Conservation (phyloP, 2,329 filamentous ascomycete species). For the Malbranchea zuffiana region DNA sequence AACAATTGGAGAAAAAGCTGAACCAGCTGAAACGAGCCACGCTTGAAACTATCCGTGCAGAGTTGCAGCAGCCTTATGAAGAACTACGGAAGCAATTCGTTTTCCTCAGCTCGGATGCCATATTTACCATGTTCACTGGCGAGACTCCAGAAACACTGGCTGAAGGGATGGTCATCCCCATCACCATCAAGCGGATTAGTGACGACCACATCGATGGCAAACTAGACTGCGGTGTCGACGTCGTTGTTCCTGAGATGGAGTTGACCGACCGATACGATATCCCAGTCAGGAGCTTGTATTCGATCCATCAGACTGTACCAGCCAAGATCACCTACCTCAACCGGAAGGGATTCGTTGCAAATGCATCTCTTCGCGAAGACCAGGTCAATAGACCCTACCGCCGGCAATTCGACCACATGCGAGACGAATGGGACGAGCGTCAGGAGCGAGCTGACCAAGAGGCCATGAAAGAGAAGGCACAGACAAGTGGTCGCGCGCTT, state of each 20-base stretch:
- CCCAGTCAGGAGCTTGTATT: slow-evolving; percentile 62
- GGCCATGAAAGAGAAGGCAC: slow-evolving; percentile 73
- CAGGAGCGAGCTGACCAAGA: slow-evolving; percentile 76
- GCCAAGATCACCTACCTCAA: slow-evolving; percentile 83
- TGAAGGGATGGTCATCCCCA: slow-evolving; percentile 85
- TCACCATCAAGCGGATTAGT: slow-evolving; percentile 77
- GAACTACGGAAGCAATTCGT: slow-evolving; percentile 77
- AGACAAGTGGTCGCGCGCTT: slow-evolving; percentile 71
- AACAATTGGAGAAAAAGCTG: slow-evolving; percentile 86
- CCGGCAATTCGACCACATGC: slow-evolving; percentile 58
- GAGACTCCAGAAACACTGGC: slow-evolving; percentile 75
- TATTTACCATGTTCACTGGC: slow-evolving; percentile 94
- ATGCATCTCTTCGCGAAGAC: slow-evolving; percentile 74
- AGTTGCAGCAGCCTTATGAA: slow-evolving; percentile 86
- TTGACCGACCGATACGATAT: slow-evolving; percentile 60
- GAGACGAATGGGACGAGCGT: slow-evolving; percentile 75
- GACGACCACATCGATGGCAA: slow-evolving; percentile 88
- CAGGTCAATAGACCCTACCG: slow-evolving; percentile 62
- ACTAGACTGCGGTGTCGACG: slow-evolving; percentile 89
- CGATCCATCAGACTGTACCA: slow-evolving; percentile 70
- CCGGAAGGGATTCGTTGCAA: slow-evolving; percentile 71
- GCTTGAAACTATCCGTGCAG: slow-evolving; percentile 87
- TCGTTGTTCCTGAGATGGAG: slow-evolving; percentile 70
- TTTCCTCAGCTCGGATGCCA: slow-evolving; percentile 58
- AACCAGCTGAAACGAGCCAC: slow-evolving; percentile 92